Conservation (phyloP, 371 early-diverging fungal species). For the Mortierella sp. region DNA sequence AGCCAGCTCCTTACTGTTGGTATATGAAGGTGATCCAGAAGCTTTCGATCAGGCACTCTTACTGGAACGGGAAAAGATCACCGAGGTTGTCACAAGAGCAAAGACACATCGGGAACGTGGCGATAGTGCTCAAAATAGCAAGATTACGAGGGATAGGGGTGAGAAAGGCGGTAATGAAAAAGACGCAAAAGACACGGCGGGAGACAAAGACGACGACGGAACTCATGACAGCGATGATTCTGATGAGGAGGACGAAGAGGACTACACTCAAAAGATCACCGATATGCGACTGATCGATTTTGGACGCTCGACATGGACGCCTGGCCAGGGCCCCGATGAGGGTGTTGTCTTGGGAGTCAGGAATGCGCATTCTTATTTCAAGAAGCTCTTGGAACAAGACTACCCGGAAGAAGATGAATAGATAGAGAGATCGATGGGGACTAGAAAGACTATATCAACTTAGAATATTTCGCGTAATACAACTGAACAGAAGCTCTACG, state of each 20-base stretch:
- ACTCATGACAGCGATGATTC: slow-evolving; percentile 50
- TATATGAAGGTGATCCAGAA: slow-evolving; percentile 74
- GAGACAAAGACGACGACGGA: slow-evolving; percentile 57
- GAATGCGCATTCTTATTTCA: slow-evolving; percentile 40
- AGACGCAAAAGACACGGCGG: slow-evolving; percentile 46
- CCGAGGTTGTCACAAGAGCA: slow-evolving; percentile 11
- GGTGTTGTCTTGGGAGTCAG: slow-evolving; percentile 60
- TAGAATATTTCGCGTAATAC: no score
- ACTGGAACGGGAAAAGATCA: slow-evolving; percentile 46
- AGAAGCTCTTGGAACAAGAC: slow-evolving; percentile 36
- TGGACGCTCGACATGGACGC: slow-evolving; percentile 75
- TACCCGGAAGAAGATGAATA: slow-evolving; percentile 16
- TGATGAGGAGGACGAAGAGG: slow-evolving; percentile 61
- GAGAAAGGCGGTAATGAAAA: slow-evolving; percentile 48
- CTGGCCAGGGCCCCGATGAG: slow-evolving; percentile 63
- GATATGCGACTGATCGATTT: slow-evolving; percentile 83
- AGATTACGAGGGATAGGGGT: slow-evolving; percentile 23
- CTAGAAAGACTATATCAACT: no score
- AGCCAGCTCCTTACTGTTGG: slow-evolving; percentile 73
- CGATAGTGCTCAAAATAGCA: neutral
- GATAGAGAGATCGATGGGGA: neutral
- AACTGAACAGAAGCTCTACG: no score
- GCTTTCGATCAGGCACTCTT: slow-evolving; percentile 57
- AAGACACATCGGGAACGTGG: neutral
- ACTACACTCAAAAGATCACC: slow-evolving; percentile 48